Evolutionary conservation across 176 grass and related monocot genomes (phyloP).

Genomic region (Oryza officinalis): DNA sequence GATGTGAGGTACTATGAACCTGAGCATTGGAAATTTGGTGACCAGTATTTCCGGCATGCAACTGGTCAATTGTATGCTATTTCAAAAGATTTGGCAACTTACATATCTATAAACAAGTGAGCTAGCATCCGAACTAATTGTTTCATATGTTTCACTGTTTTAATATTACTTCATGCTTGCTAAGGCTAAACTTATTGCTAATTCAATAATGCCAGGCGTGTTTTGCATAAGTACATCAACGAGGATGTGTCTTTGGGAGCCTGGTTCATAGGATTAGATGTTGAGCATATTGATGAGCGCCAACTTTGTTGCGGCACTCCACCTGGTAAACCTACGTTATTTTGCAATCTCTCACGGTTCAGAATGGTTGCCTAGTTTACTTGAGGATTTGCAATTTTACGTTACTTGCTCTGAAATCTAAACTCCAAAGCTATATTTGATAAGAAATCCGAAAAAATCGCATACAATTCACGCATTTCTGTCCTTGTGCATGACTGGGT

Average conservation of each 20-base stretch:
- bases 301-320: conserved; percentile 82
- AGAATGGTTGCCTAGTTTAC: background rate
- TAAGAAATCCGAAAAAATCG: background rate
- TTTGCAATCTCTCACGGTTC: background rate
- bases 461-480: background rate
- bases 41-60: conserved; percentile 91
- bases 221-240: conserved; percentile 82
- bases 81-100: conserved; percentile 87
- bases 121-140: background rate
- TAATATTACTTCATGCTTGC: background rate
- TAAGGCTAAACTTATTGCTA: conserved; percentile 7
- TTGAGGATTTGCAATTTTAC: background rate
- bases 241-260: conserved; percentile 92
- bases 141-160: background rate
- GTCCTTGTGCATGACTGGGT: background rate
- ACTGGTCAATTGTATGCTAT: conserved; percentile 90
- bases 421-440: background rate
- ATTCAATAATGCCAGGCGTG: conserved; percentile 51
- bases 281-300: conserved; percentile 87
- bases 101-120: conserved; percentile 90
- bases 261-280: conserved; percentile 89
- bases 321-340: conserved; percentile 50
- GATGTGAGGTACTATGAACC: conserved; percentile 87
- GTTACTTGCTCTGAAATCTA: background rate
- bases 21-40: conserved; percentile 97